A percentile compares a stretch with the other conserved stretches of the same genome.
These are phyloP conservation scores for Lentinula edodes DNA, from an alignment of 768 basidiomycete species.

Conservation along the genomic window DNA sequence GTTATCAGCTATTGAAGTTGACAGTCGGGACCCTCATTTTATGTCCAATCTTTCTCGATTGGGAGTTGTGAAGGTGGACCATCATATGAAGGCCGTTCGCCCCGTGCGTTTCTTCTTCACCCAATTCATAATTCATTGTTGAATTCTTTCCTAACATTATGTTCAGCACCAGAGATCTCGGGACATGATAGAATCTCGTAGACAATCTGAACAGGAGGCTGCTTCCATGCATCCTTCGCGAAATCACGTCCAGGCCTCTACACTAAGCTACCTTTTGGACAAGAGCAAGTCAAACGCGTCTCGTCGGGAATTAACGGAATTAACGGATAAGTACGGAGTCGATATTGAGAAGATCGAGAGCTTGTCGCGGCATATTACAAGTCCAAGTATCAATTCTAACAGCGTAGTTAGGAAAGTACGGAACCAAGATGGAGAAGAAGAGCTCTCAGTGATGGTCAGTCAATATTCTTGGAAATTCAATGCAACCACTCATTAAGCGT, in stretches of 20 bases:
- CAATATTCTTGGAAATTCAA: not conserved
- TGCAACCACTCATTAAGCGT: not conserved
- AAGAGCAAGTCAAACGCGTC: constrained; percentile 47
- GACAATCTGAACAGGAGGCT: constrained; percentile 52
- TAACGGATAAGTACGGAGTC: constrained; percentile 51
- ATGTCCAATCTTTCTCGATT: constrained; percentile 57
- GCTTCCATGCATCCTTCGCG: constrained; percentile 29
- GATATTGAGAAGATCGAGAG: constrained; percentile 46
- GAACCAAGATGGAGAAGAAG: constrained; percentile 51
- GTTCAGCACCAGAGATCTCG: constrained; percentile 21
- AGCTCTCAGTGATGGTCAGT: constrained; percentile 44
- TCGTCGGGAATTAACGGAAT: constrained; percentile 34
- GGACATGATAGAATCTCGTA: constrained; percentile 47
- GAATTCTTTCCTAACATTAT: constrained; percentile 1
- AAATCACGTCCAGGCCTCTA: constrained; percentile 52
- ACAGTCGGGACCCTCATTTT: constrained; percentile 70
- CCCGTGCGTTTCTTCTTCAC: constrained; percentile 27
- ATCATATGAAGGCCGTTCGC: constrained; percentile 46
- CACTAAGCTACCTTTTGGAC: constrained; percentile 56
- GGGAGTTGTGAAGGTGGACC: constrained; percentile 68
- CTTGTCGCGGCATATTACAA: constrained; percentile 54
- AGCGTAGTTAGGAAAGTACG: constrained; percentile 37
- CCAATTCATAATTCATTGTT: not conserved
- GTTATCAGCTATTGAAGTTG: constrained; percentile 49
- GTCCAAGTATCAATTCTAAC: constrained; percentile 52